These are phyloP conservation scores for Wickerhamiella pararugosa DNA, from an alignment of 1,139 yeast species.

Conservation along the genomic window DNA sequence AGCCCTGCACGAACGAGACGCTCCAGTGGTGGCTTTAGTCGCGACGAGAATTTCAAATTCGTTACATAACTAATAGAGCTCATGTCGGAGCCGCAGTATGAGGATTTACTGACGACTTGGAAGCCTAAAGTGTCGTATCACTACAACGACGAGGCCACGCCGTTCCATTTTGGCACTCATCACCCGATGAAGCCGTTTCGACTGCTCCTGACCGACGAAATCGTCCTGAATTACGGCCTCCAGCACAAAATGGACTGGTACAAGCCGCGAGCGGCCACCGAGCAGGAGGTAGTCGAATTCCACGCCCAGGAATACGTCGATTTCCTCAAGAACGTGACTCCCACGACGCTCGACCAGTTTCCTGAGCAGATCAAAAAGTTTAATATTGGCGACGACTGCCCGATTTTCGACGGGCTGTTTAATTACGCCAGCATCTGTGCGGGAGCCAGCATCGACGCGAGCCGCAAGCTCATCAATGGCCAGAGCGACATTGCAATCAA, in stretches of 20 bases:
- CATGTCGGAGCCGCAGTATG: slow-evolving; percentile 45
- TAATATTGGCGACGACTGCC: slow-evolving; percentile 96
- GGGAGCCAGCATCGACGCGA: slow-evolving; percentile 88
- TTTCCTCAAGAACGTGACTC: slow-evolving; percentile 63
- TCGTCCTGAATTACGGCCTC: slow-evolving; percentile 70
- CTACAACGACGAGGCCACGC: slow-evolving; percentile 64
- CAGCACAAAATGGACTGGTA: slow-evolving; percentile 85
- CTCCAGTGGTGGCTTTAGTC: no score
- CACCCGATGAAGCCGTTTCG: slow-evolving; percentile 99
- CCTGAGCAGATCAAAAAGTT: slow-evolving; percentile 53
- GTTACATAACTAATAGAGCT: slow-evolving; percentile 8
- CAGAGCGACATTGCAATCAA: slow-evolving; percentile 92
- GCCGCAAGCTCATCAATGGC: slow-evolving; percentile 65
- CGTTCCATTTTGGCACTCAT: slow-evolving; percentile 76
- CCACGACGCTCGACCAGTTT: slow-evolving; percentile 53
- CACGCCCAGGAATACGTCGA: slow-evolving; percentile 82
- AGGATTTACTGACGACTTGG: slow-evolving; percentile 20
- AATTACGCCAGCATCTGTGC: slow-evolving; percentile 78
- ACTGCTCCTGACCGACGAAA: slow-evolving; percentile 82
- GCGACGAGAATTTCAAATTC: no score
- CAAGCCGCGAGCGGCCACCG: slow-evolving; percentile 68
- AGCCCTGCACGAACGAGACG: no score
- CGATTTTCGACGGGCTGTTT: slow-evolving; percentile 88
- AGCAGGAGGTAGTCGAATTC: slow-evolving; percentile 60
- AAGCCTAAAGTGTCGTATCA: slow-evolving; percentile 61